A percentile compares a stretch with the other conserved stretches of the same genome.
Evolutionary conservation across 1,284 basidiomycete genomes (phyloP).

Genomic region (Apiotrichum siamense): DNA sequence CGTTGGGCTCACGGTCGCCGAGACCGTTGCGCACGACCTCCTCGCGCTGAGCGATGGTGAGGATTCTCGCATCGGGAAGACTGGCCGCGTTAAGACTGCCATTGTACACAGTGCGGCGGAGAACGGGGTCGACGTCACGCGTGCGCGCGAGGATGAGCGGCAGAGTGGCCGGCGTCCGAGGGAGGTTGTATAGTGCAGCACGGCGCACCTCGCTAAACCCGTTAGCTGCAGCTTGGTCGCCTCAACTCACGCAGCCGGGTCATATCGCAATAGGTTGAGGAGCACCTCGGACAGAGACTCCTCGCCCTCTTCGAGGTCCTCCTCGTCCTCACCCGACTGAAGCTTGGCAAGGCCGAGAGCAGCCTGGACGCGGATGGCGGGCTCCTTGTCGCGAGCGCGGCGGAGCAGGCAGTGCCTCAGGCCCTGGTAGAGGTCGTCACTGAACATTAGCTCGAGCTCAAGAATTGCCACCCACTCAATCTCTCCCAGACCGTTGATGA

Average conservation of each 20-base stretch:
- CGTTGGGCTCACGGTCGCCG: slow-evolving; percentile 78
- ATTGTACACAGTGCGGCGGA: slow-evolving; percentile 75
- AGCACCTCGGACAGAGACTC: slow-evolving; percentile 63
- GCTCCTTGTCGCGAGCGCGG: slow-evolving; percentile 79
- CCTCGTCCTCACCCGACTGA: slow-evolving; percentile 65
- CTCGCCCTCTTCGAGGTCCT: slow-evolving; percentile 60
- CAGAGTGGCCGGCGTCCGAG: slow-evolving; percentile 59
- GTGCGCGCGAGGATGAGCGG: slow-evolving; percentile 69
- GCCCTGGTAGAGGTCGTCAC: slow-evolving; percentile 71
- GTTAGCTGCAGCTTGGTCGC: neutral
- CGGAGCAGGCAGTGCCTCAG: slow-evolving; percentile 68
- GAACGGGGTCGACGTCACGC: slow-evolving; percentile 75
- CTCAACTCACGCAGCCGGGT: slow-evolving; percentile 66
- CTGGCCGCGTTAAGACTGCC: slow-evolving; percentile 53
- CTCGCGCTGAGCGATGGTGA: slow-evolving; percentile 72
- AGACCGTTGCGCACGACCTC: slow-evolving; percentile 72
- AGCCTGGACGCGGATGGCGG: slow-evolving; percentile 74
- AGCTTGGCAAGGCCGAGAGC: slow-evolving; percentile 79
- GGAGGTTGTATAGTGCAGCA: slow-evolving; percentile 73
- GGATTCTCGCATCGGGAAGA: slow-evolving; percentile 60
- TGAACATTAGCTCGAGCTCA: slow-evolving; percentile 35
- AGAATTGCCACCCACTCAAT: slow-evolving; percentile 60
- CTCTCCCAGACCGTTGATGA: slow-evolving; percentile 72
- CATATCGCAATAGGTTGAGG: slow-evolving; percentile 65
- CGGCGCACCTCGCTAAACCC: slow-evolving; percentile 77